These are phyloP conservation scores for Pythium aphanidermatum DNA, from an alignment of 352 stramenopile species.

Conservation along the genomic window DNA sequence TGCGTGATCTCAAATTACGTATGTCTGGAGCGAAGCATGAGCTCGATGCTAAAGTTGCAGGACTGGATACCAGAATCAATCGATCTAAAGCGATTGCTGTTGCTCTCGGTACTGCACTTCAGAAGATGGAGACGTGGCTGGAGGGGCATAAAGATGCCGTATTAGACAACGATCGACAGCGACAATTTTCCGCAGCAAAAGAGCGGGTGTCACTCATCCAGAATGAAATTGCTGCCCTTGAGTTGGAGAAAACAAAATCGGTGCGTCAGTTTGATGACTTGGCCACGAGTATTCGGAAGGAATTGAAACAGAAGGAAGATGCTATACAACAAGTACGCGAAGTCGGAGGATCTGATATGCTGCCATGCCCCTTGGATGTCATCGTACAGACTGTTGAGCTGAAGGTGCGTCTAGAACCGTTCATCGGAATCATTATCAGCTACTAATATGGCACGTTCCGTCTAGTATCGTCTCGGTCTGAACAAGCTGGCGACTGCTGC, in stretches of 20 bases:
- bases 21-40: slow-evolving; percentile 15
- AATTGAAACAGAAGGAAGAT: slow-evolving; percentile 33
- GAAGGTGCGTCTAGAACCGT: slow-evolving; percentile 30
- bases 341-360: slow-evolving; percentile 8
- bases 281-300: slow-evolving; percentile 9
- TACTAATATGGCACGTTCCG: background rate
- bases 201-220: background rate
- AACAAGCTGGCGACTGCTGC: slow-evolving; percentile 10
- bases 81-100: slow-evolving; percentile 26
- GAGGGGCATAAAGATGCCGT: background rate
- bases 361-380: slow-evolving; percentile 31
- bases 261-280: slow-evolving; percentile 3
- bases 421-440: background rate
- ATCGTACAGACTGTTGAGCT: slow-evolving; percentile 42
- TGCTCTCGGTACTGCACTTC: slow-evolving; percentile 25
- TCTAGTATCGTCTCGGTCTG: slow-evolving; percentile 9
- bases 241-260: background rate
- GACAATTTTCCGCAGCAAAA: background rate
- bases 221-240: background rate
- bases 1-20: slow-evolving; percentile 30
- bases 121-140: slow-evolving; percentile 39
- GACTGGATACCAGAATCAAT: slow-evolving; percentile 19
- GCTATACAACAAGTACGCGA: slow-evolving; percentile 34
- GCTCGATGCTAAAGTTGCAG: slow-evolving; percentile 22
- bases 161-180: background rate